Evolutionary conservation across 2,329 filamentous ascomycete genomes (phyloP), one percentile per base, ranked within the genome.

Genomic region (Chrysoporthe austroafricana): DNA sequence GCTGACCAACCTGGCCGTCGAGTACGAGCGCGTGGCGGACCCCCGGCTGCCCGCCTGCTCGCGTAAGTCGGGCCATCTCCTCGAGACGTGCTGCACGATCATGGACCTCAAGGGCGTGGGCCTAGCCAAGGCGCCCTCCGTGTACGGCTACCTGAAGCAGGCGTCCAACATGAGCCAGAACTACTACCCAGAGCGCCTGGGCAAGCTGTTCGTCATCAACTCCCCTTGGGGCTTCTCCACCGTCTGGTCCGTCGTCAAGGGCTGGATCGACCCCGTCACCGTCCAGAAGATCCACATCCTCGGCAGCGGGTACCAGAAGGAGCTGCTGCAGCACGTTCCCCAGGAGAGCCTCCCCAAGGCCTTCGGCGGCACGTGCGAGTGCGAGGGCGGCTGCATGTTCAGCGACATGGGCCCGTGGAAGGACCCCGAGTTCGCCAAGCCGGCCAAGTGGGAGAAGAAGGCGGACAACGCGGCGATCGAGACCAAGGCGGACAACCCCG

Each of bases 41-140:
- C 94, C 94, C 16, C 92, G 96, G 73, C 88, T 99, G 66, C 96
- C 96, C 63, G 95, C 96, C 73, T 97, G 94, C 86, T 97, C 94
- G 66, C 94, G 95, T 81, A 97, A 97, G 83, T 85, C 90, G 34
- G 93, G 92, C 75, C 88, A 91, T 76, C 89, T 99, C 67, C 90
- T 97, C 76, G 96, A 99, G 85, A 99, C 96, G 34, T 97, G 93
- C 85, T 98, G 96, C 89, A 95, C 92, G 72, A 94, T 99, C 82
- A 96, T 98, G 91, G 96, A 99, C 81, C 87, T 97, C 79, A 97
- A 97, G 85, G 94, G 94, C 70, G 94, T 99, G 34, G 93, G 93
- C 68, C 82, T 98, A 74, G 86, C 85, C 78, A 96, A 91, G 81
- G 90, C 93, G 56, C 86, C 89, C 70, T 91, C 91, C 70, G 95